Conservation (phyloP, 306 rosid genomes). For the Neltuma alba region DNA sequence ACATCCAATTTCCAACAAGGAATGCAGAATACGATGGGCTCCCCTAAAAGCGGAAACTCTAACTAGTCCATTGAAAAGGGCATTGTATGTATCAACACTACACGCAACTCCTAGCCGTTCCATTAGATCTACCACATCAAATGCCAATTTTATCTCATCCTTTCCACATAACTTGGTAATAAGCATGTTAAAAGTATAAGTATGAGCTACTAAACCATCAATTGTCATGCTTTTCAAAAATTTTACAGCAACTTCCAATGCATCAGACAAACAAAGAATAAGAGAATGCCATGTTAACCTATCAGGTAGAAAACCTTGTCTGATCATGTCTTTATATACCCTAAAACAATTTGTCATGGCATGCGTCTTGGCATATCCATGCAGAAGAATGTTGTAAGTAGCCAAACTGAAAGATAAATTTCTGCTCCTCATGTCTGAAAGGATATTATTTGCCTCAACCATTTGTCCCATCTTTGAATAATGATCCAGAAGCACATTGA, state of each 20-base stretch:
- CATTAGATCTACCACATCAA: conserved; percentile 57
- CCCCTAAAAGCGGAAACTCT: conserved; percentile 50
- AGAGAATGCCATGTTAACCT: conserved; percentile 69
- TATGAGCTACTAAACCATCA: conserved; percentile 57
- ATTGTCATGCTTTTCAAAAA: conserved; percentile 53
- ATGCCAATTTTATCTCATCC: conserved; percentile 51
- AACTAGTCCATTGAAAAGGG: conserved; percentile 59
- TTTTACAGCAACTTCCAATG: conserved; percentile 67
- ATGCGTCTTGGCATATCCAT: conserved; percentile 63
- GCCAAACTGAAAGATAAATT: conserved; percentile 53
- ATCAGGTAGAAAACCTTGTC: conserved; percentile 51
- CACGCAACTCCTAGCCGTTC: conserved; percentile 45
- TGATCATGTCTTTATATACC: conserved; percentile 50
- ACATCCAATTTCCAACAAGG: conserved; percentile 61
- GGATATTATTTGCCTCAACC: conserved; percentile 45
- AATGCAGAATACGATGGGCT: conserved; percentile 53
- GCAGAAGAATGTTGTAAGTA: conserved; percentile 75
- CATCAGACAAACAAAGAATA: conserved; percentile 59
- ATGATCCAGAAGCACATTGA: conserved; percentile 60
- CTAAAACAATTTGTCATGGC: conserved; percentile 46
- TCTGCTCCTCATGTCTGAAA: conserved; percentile 57
- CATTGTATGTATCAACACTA: conserved; percentile 51
- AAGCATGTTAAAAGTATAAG: conserved; percentile 61
- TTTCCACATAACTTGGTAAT: conserved; percentile 62
- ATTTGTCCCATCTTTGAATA: conserved; percentile 69